These are phyloP conservation scores for Apiospora koreana DNA, from an alignment of 2,329 filamentous ascomycete genomes.

Conservation along the genomic window DNA sequence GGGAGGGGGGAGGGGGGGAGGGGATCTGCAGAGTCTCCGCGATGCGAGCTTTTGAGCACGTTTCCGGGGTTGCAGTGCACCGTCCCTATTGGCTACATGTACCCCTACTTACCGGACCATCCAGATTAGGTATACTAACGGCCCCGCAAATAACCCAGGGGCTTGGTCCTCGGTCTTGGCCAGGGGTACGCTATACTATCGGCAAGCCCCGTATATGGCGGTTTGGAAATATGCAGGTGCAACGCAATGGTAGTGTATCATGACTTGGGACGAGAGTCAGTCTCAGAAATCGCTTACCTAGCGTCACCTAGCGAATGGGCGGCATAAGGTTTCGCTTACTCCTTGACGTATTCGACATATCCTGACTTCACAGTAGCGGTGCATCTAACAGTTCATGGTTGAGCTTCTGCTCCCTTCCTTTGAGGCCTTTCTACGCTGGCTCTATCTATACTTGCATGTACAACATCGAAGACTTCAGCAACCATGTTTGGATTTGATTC, in stretches of 20 bases:
- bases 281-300: background rate
- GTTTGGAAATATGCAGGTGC: background rate
- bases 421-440: too few relatives aligned
- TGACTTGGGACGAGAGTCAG: background rate
- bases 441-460: background rate
- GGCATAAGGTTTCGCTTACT: background rate
- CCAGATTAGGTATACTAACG: background rate
- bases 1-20: too few relatives aligned
- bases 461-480: too few relatives aligned
- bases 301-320: too few relatives aligned
- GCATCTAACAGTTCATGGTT: too few relatives aligned
- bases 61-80: background rate
- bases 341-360: background rate
- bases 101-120: background rate
- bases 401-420: too few relatives aligned
- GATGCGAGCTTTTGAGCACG: slow-evolving; percentile 10
- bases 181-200: background rate
- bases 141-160: background rate
- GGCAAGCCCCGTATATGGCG: background rate
- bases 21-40: background rate
- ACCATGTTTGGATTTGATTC: background rate
- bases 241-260: background rate
- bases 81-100: background rate
- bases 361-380: too few relatives aligned
- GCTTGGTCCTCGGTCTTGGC: background rate